Evolutionary conservation across 2,329 filamentous ascomycete species (phyloP), one percentile per base, ranked within the genome.

Genomic region (Exutisphaerella laricina): DNA sequence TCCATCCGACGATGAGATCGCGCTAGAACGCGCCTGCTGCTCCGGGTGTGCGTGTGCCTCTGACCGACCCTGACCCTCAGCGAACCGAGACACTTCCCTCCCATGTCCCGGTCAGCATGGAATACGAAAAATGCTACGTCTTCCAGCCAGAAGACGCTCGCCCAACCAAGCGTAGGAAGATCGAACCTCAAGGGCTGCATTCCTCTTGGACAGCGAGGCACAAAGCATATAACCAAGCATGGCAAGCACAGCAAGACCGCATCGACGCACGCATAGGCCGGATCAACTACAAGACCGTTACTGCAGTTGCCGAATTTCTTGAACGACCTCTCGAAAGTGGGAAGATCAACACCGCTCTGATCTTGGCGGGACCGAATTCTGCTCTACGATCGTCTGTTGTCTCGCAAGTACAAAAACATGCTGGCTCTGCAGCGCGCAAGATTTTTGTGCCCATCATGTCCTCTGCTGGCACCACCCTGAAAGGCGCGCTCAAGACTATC

Each of bases 311-410:
- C 1, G 32, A 56, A 5, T 73, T 71, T 46, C 55, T 72, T 18
- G 59, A 64, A 5, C 50, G 56, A 12, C 54, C 58, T 16, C 46
- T 49, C 10, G 26, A 46, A 57, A 25, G 16, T 3, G 25, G 39
- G 5, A 46, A 36, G 7, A 53, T 58, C 2, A 53, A 50, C 0
- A 50, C 54, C 17, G 56, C 48, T 5, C 46, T 90, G 53, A 79
- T 90, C 53, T 76, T 87, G 45, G 85, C 84, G 6, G 87, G 86
- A 0, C 84, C 86, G 5, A 88, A 86, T 51, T 83, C 88, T 54
- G 81, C 84, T 25, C 84, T 83, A 1, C 84, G 88, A 61, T 77
- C 80, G 30, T 70, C 84, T 9, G 71, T 89, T n/a, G 88, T 88
- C 54, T 72, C 79, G 45, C 83, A 87, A 61, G 67, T 89, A 8